Base-by-base conservation (phyloP, 2,329 filamentous ascomycete genomes). In the Curvularia sp. region DNA sequence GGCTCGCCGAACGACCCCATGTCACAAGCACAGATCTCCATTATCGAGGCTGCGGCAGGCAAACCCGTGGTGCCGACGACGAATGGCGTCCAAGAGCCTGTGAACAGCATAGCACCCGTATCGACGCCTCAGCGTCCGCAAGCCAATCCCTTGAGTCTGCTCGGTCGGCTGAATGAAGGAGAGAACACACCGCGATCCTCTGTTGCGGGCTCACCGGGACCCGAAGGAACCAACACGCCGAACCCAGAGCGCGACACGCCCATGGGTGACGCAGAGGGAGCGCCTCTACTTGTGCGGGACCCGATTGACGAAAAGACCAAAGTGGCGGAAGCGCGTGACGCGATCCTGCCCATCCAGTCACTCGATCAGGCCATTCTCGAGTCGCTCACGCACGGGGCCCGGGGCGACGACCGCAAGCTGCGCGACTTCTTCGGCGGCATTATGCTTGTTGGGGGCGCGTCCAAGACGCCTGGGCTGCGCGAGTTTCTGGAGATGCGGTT, bases 321-420 rank as follows among this genome's bases (percentile, higher is more conserved):
- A 34, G 47, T 75, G 59, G 89, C 89, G 8, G 82, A 84, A 23
- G 88, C 91, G 71, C 88, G 91, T 46, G 94, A 98, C 72, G 84
- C 87, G 39, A 89, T 95, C 32, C 84, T 97, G 3, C 93, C 95
- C 0, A 79, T 93, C 12, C 91, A 91, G 56, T 88, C 94, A 0
- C 86, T 99, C 25, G 94, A 98, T 75, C 86, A 89, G 61, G 94
- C 95, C 5, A 96, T 99, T 69, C 84, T 97, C 59, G 93, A 91
- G 15, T 93, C 89, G 48, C 96, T 98, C 71, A 86, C 90, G 47
- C 90, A 97, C 76, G 95, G 92, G 7, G 89, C 92, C 51, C 90
- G 89, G 62, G 89, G 89, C 55, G 94, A 98, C 74, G 93, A 98
- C 65, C 94, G 95, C 80, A 96, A 96, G 78, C 87, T 94, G 63